Evolutionary conservation across 2,329 filamentous ascomycete genomes (phyloP), one percentile per base, ranked within the genome.

Genomic region (Ophiocordyceps polyrhachis-furcata): DNA sequence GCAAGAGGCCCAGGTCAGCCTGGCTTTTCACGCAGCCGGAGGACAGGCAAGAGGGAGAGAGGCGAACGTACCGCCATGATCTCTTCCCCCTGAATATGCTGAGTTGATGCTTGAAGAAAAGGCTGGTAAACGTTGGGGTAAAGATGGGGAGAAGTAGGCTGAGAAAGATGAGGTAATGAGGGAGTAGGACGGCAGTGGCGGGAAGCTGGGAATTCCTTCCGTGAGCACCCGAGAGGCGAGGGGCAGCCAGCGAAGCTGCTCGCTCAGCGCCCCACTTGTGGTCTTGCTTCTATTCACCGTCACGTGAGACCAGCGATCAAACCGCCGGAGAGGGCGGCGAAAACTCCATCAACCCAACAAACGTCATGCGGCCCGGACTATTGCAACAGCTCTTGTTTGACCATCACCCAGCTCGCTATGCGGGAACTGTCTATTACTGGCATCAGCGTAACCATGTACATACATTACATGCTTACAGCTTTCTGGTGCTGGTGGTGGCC

Each of bases 21-120:
- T 4, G 25, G 25, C 7, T 31, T 31, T 42, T 11, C 25, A 28
- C 25, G 25, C 25, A 8, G 25, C 25, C 25, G 9, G 25, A 28
- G 9, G 25, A 28, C 25, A 28, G 5, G 25, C 25, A 28, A 11
- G 6, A 28, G 25, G 25, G 9, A n/a, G 17, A 25, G n/a, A 13
- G 15, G 4, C 5, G 25, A 31, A 20, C 31, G 45, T 62, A 80
- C 76, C 57, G 71, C 66, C 74, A 79, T 79, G 60, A 58, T 70
- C 65, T 68, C 70, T 64, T 79, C 79, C 43, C 66, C 65, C 60
- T 23, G 38, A 41, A n/a, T 17, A 15, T 38, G 35, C 35, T 38
- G n/a, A 15, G 35, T 38, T 38, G n/a, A 19, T 19, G n/a, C 31
- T 32, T 20, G n/a, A 8, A n/a, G n/a, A 12, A 11, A 19, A 19